These are phyloP conservation scores for Waltergamsia citrina DNA, from an alignment of 2,329 filamentous ascomycete species.

Conservation along the genomic window DNA sequence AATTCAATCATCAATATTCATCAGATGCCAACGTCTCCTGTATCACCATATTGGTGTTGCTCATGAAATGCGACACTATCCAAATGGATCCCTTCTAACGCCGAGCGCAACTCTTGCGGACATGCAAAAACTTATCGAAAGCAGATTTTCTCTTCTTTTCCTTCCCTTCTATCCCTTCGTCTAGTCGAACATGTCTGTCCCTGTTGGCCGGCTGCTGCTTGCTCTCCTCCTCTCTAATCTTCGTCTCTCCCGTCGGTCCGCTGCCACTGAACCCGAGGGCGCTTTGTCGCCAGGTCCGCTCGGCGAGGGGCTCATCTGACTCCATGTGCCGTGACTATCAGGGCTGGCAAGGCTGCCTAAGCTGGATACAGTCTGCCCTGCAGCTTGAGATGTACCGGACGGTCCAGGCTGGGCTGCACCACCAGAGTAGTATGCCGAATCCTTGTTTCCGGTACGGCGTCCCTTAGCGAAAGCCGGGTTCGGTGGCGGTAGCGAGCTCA, in stretches of 20 bases:
- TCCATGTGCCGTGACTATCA: conserved; percentile 44
- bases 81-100: background rate
- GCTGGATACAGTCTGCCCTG: conserved; percentile 34
- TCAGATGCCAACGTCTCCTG: no score
- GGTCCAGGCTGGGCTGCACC: conserved; percentile 26
- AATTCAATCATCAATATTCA: no score
- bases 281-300: conserved; percentile 21
- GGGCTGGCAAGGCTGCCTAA: conserved; percentile 31
- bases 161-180: no score
- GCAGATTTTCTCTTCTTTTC: background rate
- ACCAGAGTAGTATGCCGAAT: conserved; percentile 54
- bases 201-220: conserved; percentile 22
- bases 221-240: conserved; percentile 42
- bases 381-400: conserved; percentile 28
- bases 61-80: no score
- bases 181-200: conserved; percentile 27
- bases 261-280: conserved; percentile 24
- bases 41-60: no score
- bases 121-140: background rate
- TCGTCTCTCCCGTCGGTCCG: conserved; percentile 44
- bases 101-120: background rate
- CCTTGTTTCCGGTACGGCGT: conserved; percentile 43
- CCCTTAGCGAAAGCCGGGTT: conserved; percentile 46
- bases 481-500: conserved; percentile 26
- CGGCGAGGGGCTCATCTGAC: conserved; percentile 38